A percentile compares a stretch with the other conserved stretches of the same genome.
phyloP scores from a whole-genome alignment of 192 early-diverging fungal genomes.

The Spizellomyces punctatus region DNA sequence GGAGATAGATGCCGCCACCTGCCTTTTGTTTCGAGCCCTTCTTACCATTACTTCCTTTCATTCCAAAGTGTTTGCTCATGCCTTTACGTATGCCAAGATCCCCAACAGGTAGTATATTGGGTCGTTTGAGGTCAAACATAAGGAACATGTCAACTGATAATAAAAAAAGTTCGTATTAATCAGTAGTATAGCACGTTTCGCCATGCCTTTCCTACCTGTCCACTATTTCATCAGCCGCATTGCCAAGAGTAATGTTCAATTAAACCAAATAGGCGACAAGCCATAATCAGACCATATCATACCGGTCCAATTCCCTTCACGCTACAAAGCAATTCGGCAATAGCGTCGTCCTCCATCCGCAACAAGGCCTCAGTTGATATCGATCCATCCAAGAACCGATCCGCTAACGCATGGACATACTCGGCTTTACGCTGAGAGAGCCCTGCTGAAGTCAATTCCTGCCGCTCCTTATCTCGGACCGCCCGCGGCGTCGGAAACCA shows the following conservation, averaged over 20 bases:
- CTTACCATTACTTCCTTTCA: constrained; percentile 50
- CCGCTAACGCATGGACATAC: constrained; percentile 67
- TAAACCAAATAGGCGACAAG: neutral
- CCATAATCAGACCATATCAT: constrained; percentile 5
- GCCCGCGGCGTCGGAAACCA: constrained; percentile 57
- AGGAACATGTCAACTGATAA: constrained; percentile 71
- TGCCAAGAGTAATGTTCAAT: neutral
- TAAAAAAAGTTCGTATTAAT: neutral
- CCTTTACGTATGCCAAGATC: constrained; percentile 70
- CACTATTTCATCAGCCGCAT: neutral
- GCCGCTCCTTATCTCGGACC: constrained; percentile 35
- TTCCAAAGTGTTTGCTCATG: constrained; percentile 64
- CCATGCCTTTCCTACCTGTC: constrained; percentile 11
- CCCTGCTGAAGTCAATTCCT: constrained; percentile 40
- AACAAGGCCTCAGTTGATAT: constrained; percentile 50
- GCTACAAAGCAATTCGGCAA: constrained; percentile 52
- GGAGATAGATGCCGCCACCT: constrained; percentile 31
- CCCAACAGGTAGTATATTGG: constrained; percentile 68
- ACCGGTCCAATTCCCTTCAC: constrained; percentile 72
- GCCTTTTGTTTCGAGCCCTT: constrained; percentile 17
- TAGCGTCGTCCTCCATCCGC: constrained; percentile 58
- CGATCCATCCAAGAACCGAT: constrained; percentile 55
- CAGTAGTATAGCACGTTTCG: neutral
- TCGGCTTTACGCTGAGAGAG: constrained; percentile 59
- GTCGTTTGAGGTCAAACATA: constrained; percentile 71